Conservation (phyloP, 192 early-diverging fungal species). For the Coemansia biformis region DNA sequence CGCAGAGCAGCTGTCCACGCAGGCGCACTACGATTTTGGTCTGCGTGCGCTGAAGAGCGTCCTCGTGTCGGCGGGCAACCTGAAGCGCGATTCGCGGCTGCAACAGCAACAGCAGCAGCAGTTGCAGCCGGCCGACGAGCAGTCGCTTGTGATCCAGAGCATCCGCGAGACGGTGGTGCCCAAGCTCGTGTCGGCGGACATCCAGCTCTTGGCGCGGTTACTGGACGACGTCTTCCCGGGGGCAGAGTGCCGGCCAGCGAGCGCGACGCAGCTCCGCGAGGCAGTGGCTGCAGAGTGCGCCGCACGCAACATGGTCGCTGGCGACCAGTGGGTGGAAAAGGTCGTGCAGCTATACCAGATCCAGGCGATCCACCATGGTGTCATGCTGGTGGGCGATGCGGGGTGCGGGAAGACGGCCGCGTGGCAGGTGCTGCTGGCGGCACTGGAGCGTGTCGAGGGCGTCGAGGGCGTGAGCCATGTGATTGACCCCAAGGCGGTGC, state of each 20-base stretch:
- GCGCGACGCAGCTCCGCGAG: slow-evolving; percentile 65
- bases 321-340: slow-evolving; percentile 90
- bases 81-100: slow-evolving; percentile 62
- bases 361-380: slow-evolving; percentile 95
- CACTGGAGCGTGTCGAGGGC: slow-evolving; percentile 81
- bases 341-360: slow-evolving; percentile 97
- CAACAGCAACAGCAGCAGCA: slow-evolving; percentile 57
- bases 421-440: slow-evolving; percentile 90
- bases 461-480: slow-evolving; percentile 88
- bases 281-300: slow-evolving; percentile 73
- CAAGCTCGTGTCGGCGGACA: slow-evolving; percentile 97
- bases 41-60: slow-evolving; percentile 98
- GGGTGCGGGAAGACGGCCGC: slow-evolving; percentile 92
- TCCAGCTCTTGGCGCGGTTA: slow-evolving; percentile 76
- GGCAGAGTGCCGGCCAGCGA: slow-evolving; percentile 73
- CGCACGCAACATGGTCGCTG: slow-evolving; percentile 66
- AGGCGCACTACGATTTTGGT: slow-evolving; percentile 99
- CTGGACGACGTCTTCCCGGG: slow-evolving; percentile 94
- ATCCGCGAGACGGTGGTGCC: slow-evolving; percentile 96
- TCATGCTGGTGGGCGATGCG: slow-evolving; percentile 99
- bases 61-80: slow-evolving; percentile 95
- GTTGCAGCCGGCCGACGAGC: slow-evolving; percentile 58
- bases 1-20: slow-evolving; percentile 87
- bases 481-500: slow-evolving; percentile 97
- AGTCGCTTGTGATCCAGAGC: slow-evolving; percentile 92